Evolutionary conservation across 2,329 filamentous ascomycete genomes (phyloP).

Genomic region (Conoideocrella luteorostrata): DNA sequence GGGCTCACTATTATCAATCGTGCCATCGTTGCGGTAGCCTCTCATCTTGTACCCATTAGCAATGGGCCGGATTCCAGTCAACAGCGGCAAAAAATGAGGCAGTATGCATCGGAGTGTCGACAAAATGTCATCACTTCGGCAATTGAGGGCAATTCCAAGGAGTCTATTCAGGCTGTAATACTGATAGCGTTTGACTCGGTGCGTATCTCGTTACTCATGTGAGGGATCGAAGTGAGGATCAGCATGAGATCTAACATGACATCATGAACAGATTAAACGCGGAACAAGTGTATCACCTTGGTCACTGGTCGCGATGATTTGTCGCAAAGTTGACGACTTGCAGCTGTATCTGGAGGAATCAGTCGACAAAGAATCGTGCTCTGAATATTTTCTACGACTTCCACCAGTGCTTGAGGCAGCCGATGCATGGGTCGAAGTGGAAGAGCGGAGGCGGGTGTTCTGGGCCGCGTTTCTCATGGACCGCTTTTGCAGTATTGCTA

Average conservation of each 20-base stretch:
- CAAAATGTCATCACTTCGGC: constrained; percentile 2
- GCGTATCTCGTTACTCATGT: too few species aligned
- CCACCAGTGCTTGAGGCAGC: constrained; percentile 7
- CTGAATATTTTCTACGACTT: constrained; percentile 28
- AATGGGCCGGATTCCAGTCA: not conserved
- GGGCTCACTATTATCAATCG: constrained; percentile 4
- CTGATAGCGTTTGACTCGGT: constrained; percentile 9
- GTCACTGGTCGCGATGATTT: constrained; percentile 8
- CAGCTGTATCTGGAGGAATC: constrained; percentile 6
- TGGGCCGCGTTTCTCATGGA: constrained; percentile 36
- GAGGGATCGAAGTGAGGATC: not conserved
- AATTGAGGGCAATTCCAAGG: constrained; percentile 8
- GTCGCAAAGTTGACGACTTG: constrained; percentile 10
- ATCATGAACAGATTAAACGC: constrained; percentile 4
- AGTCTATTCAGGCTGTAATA: constrained; percentile 9
- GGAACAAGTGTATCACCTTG: constrained; percentile 8
- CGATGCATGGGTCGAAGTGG: constrained; percentile 28
- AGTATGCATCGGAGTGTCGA: not conserved
- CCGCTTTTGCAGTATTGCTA: constrained; percentile 33
- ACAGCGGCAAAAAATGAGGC: not conserved
- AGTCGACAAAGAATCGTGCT: constrained; percentile 14
- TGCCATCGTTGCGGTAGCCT: constrained; percentile 8
- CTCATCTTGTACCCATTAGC: not conserved
- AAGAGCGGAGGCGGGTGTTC: constrained; percentile 33
- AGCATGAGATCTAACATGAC: not conserved